Evolutionary conservation across 805 yeast species (phyloP).

Genomic region (Lachancea kluyveri): DNA sequence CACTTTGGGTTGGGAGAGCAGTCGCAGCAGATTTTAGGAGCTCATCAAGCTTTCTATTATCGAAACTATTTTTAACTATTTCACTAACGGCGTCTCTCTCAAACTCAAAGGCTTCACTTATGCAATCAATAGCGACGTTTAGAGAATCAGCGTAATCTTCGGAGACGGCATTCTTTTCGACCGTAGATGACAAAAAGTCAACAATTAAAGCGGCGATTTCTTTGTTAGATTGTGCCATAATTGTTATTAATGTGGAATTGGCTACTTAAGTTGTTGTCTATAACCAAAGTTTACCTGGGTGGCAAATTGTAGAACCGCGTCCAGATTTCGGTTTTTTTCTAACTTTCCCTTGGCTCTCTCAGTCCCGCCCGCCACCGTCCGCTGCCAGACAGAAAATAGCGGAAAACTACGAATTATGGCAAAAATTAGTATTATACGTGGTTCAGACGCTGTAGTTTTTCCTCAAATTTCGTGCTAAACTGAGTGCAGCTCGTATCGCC

Average conservation of each 20-base stretch:
- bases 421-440: too few species aligned
- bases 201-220: slow-evolving; percentile 71
- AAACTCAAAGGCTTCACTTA: slow-evolving; percentile 78
- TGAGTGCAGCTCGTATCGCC: too few species aligned
- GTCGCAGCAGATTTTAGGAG: slow-evolving; percentile 34
- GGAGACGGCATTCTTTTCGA: slow-evolving; percentile 55
- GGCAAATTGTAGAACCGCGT: slow-evolving; percentile 1
- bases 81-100: slow-evolving; percentile 41
- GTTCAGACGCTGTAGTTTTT: too few species aligned
- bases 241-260: background rate
- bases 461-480: too few species aligned
- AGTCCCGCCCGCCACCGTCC: too few species aligned
- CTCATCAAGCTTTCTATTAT: slow-evolving; percentile 42
- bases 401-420: too few species aligned
- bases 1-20: slow-evolving; percentile 15
- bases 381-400: too few species aligned
- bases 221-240: slow-evolving; percentile 46
- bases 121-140: slow-evolving; percentile 90
- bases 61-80: slow-evolving; percentile 34
- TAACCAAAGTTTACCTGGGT: background rate
- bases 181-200: slow-evolving; percentile 56
- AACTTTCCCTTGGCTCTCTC: too few species aligned
- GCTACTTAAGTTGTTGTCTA: background rate
- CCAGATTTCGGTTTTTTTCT: slow-evolving; percentile 2
- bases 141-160: slow-evolving; percentile 83